phyloP scores from a whole-genome alignment of 192 early-diverging fungal species.

The Piromyces sp. region DNA sequence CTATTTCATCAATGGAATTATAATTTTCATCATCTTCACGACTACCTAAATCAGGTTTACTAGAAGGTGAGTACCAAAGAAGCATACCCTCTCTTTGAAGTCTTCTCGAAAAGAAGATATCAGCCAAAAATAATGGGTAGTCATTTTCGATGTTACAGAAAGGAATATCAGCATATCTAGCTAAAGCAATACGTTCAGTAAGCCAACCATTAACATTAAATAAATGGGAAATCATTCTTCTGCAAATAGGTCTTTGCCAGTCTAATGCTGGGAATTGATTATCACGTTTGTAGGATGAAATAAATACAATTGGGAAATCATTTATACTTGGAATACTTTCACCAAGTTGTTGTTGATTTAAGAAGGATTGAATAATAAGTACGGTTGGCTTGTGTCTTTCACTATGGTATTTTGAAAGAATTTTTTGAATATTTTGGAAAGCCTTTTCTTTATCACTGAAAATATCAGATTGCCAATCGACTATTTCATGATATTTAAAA shows the following conservation, averaged over 20 bases:
- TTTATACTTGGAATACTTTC: conserved; percentile 23
- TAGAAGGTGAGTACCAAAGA: conserved; percentile 74
- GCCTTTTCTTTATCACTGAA: conserved; percentile 27
- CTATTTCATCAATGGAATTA: conserved; percentile 22
- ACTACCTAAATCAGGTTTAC: conserved; percentile 74
- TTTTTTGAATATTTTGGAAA: conserved; percentile 31
- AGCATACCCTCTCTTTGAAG: conserved; percentile 61
- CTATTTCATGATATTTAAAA: conserved; percentile 26
- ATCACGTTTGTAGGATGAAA: conserved; percentile 56
- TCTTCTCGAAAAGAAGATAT: conserved; percentile 69
- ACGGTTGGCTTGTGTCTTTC: conserved; percentile 45
- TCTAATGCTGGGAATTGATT: conserved; percentile 56
- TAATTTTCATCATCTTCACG: conserved; percentile 60
- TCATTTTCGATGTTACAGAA: conserved; percentile 78
- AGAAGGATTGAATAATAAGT: conserved; percentile 53
- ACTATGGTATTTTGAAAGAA: conserved; percentile 41
- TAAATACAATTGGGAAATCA: conserved; percentile 50
- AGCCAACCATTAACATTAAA: conserved; percentile 58
- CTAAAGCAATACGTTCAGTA: conserved; percentile 46
- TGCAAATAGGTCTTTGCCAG: conserved; percentile 58
- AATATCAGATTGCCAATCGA: conserved; percentile 31
- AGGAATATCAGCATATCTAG: conserved; percentile 72
- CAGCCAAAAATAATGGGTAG: conserved; percentile 59
- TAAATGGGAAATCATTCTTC: conserved; percentile 60
- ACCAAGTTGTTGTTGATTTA: conserved; percentile 17